These are phyloP conservation scores for Pseudevernia furfuracea DNA, from an alignment of 495 filamentous ascomycete genomes.

Conservation along the genomic window DNA sequence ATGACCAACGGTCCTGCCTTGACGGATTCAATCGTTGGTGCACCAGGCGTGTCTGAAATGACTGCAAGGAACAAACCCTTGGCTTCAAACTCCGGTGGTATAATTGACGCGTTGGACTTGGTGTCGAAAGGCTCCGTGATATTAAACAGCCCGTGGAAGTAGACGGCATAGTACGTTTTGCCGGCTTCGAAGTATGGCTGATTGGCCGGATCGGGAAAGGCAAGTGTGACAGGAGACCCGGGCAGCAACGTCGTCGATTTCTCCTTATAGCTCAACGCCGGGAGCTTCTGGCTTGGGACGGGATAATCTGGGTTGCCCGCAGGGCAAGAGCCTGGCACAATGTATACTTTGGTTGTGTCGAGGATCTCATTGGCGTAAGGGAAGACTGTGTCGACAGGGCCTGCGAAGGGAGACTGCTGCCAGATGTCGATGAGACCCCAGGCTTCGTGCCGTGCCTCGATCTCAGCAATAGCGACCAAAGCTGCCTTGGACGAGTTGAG, in stretches of 20 bases:
- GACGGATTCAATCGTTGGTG: conserved; percentile 41
- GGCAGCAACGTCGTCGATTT: conserved; percentile 36
- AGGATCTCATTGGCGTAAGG: conserved; percentile 50
- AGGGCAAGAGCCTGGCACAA: conserved; percentile 44
- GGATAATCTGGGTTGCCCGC: conserved; percentile 43
- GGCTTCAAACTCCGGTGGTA: conserved; percentile 41
- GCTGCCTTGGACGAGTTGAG: conserved; percentile 34
- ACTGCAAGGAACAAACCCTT: conserved; percentile 42
- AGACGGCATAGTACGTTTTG: conserved; percentile 44
- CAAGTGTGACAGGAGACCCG: conserved; percentile 37
- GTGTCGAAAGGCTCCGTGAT: conserved; percentile 42
- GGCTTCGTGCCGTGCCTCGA: conserved; percentile 42
- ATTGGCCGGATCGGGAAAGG: conserved; percentile 34
- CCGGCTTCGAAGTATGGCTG: conserved; percentile 35
- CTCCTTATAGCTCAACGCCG: conserved; percentile 33
- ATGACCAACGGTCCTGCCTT: conserved; percentile 37
- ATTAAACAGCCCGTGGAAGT: conserved; percentile 42
- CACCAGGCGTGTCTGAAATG: conserved; percentile 38
- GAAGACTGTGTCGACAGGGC: conserved; percentile 44
- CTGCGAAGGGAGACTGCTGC: conserved; percentile 42
- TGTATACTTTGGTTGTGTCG: conserved; percentile 41
- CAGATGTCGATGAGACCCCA: conserved; percentile 49
- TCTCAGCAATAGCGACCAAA: conserved; percentile 42
- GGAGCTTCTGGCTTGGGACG: conserved; percentile 38
- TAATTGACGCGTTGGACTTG: conserved; percentile 33